Base-by-base conservation (phyloP, 2,329 filamentous ascomycete genomes). In the Escovopsis sp. region DNA sequence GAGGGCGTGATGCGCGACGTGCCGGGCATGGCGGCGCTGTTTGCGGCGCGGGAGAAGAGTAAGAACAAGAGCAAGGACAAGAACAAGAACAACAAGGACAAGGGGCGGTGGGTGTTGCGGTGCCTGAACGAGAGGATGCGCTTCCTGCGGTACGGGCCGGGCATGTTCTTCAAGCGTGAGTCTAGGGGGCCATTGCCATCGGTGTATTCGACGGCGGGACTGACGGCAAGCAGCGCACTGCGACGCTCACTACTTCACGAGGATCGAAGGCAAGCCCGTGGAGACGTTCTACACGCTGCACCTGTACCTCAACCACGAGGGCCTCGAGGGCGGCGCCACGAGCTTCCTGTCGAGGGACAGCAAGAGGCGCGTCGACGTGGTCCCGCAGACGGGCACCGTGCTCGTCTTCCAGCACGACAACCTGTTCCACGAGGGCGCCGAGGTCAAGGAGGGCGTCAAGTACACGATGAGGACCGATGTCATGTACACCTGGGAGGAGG, bases 81-180 rank as follows among this genome's bases (percentile, higher is more conserved):
- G 15, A 44, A 44, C 28, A 47, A 23, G 23, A 6, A 23, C 23
- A 6, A 23, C 23, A 23, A 23, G 23, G 23, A 48, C 4, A 48
- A 45, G 26, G 55, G 53, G 4, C 49, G 53, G 39, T 70, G 69
- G 66, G 54, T 57, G 39, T 69, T 73, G 48, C 47, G 57, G 32
- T 50, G 78, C 9, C 57, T 85, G 36, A 91, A 91, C 56, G 74
- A 86, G 55, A 64, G 83, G 33, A 71, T 88, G 70, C 66, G 85
- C 26, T 88, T 88, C 52, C 62, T 93, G 40, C 80, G 75, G 53
- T 91, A 91, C 56, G 68, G 69, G 0, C 61, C 68, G 0, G 83
- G 82, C 0, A 77, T 87, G 52, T 89, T 80, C 55, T 91, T 93
- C 53, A 72, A 69, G 46, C 68, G 65, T 67, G 43, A 55, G 64